Conservation (phyloP, 805 yeast genomes). For the Kurtzmaniella fragi region DNA sequence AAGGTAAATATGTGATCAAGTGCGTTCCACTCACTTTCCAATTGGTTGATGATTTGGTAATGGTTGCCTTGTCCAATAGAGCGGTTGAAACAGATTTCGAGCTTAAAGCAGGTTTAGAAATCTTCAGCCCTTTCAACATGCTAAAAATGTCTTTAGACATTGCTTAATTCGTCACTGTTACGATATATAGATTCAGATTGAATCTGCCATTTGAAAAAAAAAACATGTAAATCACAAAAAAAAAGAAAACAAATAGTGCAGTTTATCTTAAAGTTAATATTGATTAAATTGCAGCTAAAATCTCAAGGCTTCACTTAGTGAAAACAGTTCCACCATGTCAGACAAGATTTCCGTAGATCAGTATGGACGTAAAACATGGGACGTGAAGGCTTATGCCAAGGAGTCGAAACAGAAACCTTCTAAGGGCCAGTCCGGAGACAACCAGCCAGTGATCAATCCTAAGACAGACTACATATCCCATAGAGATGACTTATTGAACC, state of each 20-base stretch:
- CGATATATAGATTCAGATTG: no score
- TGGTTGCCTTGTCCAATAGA: no score
- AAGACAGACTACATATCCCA: slow-evolving; percentile 18
- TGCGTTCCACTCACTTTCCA: slow-evolving; percentile 36
- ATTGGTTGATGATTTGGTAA: background rate
- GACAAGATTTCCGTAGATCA: slow-evolving; percentile 31
- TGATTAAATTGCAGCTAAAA: no score
- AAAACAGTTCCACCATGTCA: no score
- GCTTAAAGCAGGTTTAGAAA: slow-evolving; percentile 3
- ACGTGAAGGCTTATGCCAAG: slow-evolving; percentile 57
- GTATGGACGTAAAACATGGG: slow-evolving; percentile 71
- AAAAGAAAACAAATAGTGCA: background rate
- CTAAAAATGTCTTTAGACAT: slow-evolving; percentile 9
- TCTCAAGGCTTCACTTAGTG: no score
- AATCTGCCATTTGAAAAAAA: no score
- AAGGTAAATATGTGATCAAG: slow-evolving; percentile 39
- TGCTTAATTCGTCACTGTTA: background rate
- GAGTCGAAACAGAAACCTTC: slow-evolving; percentile 30
- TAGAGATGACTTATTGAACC: slow-evolving; percentile 24
- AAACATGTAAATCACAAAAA: slow-evolving; percentile 1
- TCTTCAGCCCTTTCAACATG: slow-evolving; percentile 6
- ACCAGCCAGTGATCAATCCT: slow-evolving; percentile 3
- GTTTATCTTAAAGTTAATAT: no score
- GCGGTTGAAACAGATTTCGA: slow-evolving; percentile 1
- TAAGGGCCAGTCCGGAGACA: slow-evolving; percentile 7